Percentiles rank a stretch among this genome's conserved stretches.
Conservation (phyloP, 176 grass and related monocot genomes). For the Typha latifolia region DNA sequence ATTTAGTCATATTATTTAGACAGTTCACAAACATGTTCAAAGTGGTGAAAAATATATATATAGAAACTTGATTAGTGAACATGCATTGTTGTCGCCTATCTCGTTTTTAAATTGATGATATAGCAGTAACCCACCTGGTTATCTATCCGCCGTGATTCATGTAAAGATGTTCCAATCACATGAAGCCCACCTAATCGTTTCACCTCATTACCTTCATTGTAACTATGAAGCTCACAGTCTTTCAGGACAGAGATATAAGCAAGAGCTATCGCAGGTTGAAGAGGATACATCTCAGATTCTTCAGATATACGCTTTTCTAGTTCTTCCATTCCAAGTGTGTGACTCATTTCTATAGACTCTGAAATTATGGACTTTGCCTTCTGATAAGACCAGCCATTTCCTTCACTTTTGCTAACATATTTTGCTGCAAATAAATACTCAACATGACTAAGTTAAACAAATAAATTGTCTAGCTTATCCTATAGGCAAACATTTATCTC, state of each 20-base stretch:
- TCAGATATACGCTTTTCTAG: constrained; percentile 50
- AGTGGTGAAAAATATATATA: too few relatives aligned
- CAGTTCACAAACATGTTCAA: too few relatives aligned
- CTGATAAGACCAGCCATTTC: constrained; percentile 48
- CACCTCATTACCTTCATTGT: constrained; percentile 66
- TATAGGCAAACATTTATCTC: neutral
- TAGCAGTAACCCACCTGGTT: constrained; percentile 67
- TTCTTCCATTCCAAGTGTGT: constrained; percentile 51
- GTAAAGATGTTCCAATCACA: constrained; percentile 92
- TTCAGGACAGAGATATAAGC: constrained; percentile 65
- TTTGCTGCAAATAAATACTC: constrained; percentile 56
- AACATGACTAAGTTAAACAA: constrained; percentile 21
- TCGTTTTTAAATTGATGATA: neutral
- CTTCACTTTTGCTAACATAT: constrained; percentile 61
- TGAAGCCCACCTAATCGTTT: constrained; percentile 92
- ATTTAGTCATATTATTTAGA: too few relatives aligned
- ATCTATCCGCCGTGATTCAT: constrained; percentile 93
- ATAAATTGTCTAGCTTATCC: constrained; percentile 5
- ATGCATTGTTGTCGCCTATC: neutral
- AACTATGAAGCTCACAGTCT: constrained; percentile 84
- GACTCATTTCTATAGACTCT: constrained; percentile 71
- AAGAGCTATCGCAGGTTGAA: constrained; percentile 58
- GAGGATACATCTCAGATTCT: constrained; percentile 57
- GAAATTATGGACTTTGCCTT: constrained; percentile 61
- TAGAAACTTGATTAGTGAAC: too few relatives aligned